phyloP scores from a whole-genome alignment of 2,329 filamentous ascomycete species.

The Sporothrix schenckii region DNA sequence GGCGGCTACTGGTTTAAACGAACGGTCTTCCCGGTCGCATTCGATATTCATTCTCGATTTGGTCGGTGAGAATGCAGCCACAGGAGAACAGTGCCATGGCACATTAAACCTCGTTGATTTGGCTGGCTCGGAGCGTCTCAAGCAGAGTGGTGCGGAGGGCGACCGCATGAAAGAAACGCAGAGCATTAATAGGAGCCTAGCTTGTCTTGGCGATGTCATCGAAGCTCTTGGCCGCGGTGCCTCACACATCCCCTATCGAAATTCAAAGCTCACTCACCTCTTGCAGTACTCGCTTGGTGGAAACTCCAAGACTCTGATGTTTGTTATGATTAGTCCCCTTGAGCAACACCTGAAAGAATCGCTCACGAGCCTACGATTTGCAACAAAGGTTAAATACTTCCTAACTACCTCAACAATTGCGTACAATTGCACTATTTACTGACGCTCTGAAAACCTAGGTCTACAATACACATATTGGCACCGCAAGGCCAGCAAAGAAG shows the following conservation, averaged over 20 bases:
- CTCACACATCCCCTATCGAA: conserved; percentile 87
- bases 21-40: conserved; percentile 90
- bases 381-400: conserved; percentile 70
- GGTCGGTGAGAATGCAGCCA: conserved; percentile 69
- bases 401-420: background rate
- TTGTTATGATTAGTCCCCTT: conserved; percentile 94
- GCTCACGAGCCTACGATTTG: conserved; percentile 91
- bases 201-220: conserved; percentile 92
- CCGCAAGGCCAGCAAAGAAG: conserved; percentile 75
- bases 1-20: conserved; percentile 96
- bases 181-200: conserved; percentile 94
- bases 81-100: conserved; percentile 83
- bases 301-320: conserved; percentile 98
- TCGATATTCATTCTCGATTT: conserved; percentile 93
- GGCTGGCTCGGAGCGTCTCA: conserved; percentile 87
- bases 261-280: conserved; percentile 95
- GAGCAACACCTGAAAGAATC: conserved; percentile 91
- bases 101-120: conserved; percentile 95
- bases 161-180: conserved; percentile 91
- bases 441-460: conserved; percentile 52
- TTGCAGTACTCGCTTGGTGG: conserved; percentile 93
- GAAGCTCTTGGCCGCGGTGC: conserved; percentile 84
- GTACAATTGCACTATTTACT: background rate
- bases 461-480: conserved; percentile 89
- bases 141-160: conserved; percentile 83